phyloP scores from a whole-genome alignment of 2,329 filamentous ascomycete species.

The Salinomyces thailandicus region DNA sequence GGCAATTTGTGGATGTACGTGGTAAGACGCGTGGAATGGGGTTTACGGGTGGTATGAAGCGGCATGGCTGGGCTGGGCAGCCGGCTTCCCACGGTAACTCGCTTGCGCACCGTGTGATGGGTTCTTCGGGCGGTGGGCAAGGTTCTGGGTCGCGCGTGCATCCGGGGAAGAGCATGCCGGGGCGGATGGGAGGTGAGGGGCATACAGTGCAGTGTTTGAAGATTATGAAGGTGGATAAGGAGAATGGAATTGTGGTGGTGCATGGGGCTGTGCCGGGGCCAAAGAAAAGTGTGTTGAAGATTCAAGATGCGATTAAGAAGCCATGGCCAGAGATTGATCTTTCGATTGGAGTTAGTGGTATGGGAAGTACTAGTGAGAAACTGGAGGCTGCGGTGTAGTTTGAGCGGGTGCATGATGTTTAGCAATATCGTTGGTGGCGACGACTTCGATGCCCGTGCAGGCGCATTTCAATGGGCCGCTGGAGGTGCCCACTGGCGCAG shows the following conservation, averaged over 20 bases:
- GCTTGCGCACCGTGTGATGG: conserved; percentile 83
- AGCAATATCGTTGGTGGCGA: too few relatives aligned
- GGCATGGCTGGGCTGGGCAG: conserved; percentile 81
- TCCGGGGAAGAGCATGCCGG: conserved; percentile 96
- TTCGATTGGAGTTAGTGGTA: conserved; percentile 9
- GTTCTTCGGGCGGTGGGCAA: conserved; percentile 80
- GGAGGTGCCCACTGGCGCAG: too few relatives aligned
- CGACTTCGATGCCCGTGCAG: too few relatives aligned
- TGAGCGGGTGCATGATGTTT: too few relatives aligned
- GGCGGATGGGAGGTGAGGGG: conserved; percentile 82
- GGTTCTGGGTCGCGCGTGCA: conserved; percentile 84
- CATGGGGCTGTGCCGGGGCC: conserved; percentile 81
- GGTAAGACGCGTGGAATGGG: conserved; percentile 77
- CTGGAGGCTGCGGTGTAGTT: conserved; percentile 6
- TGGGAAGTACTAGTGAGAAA: conserved; percentile 9
- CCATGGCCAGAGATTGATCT: conserved; percentile 49
- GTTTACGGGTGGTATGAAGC: conserved; percentile 97
- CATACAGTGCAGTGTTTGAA: conserved; percentile 87
- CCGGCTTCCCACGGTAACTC: conserved; percentile 91
- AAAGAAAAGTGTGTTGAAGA: conserved; percentile 70
- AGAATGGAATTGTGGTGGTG: conserved; percentile 79
- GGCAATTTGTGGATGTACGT: conserved; percentile 81
- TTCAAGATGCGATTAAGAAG: conserved; percentile 90
- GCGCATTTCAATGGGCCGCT: too few relatives aligned
- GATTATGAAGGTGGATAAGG: conserved; percentile 76